These are phyloP conservation scores for Perkinsus chesapeaki DNA, from an alignment of 169 alveolate species.

Conservation along the genomic window DNA sequence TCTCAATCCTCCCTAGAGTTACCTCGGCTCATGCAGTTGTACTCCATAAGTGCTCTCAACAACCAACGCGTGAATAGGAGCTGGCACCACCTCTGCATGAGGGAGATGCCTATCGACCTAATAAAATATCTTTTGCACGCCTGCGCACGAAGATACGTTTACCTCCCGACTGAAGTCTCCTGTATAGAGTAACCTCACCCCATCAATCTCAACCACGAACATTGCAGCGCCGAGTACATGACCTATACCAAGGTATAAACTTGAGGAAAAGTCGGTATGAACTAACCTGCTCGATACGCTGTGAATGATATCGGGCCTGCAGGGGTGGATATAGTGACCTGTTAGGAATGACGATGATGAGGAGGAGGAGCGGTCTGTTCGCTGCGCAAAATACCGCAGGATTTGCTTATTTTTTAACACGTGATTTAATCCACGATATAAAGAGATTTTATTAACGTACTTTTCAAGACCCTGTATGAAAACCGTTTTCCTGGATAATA, in stretches of 20 bases:
- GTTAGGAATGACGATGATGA: neutral
- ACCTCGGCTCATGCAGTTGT: conserved; percentile 84
- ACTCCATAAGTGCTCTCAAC: conserved; percentile 97
- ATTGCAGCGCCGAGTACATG: conserved; percentile 99
- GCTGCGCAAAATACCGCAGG: too few species aligned
- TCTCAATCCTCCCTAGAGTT: neutral
- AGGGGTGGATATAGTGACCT: neutral
- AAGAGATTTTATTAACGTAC: too few species aligned
- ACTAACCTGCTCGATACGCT: neutral
- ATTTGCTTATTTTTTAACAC: too few species aligned
- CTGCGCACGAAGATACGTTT: conserved; percentile 52
- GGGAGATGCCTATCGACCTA: conserved; percentile 71
- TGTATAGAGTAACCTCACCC: conserved; percentile 89
- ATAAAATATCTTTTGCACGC: conserved; percentile 8
- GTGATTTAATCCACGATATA: too few species aligned
- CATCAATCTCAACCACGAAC: conserved; percentile 95
- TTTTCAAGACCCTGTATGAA: too few species aligned
- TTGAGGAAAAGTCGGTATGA: neutral
- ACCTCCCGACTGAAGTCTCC: conserved; percentile 96
- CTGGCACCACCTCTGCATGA: conserved; percentile 90
- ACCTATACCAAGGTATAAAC: conserved; percentile 89
- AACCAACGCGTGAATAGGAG: conserved; percentile 89
- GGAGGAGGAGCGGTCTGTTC: neutral
- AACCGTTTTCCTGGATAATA: too few species aligned
- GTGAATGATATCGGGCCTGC: neutral